Conservation (phyloP, 257 asterid species). For the Nicotiana undulata region DNA sequence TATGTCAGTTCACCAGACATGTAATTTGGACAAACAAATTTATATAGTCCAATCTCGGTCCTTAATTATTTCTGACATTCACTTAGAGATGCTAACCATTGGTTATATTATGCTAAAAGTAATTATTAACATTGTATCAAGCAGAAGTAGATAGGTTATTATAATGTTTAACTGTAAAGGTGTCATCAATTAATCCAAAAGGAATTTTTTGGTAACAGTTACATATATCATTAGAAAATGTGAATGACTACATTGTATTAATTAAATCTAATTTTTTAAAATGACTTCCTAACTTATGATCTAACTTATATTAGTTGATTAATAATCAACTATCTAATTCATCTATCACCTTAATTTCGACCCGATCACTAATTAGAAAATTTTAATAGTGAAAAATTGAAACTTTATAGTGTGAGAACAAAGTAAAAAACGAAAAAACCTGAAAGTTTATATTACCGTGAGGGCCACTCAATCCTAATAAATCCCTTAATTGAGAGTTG, state of each 20-base stretch:
- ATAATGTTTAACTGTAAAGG: background rate
- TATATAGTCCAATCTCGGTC: background rate
- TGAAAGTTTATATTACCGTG: background rate
- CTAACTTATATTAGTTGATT: too few species aligned
- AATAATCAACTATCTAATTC: too few species aligned
- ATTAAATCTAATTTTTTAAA: background rate
- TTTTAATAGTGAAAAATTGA: too few species aligned
- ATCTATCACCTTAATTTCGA: too few species aligned
- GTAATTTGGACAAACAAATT: background rate
- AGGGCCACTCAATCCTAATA: background rate
- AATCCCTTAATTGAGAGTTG: background rate
- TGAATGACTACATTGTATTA: background rate
- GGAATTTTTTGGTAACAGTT: conserved; percentile 18
- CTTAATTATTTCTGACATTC: background rate
- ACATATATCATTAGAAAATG: background rate
- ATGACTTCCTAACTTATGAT: too few species aligned
- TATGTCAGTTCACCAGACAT: background rate
- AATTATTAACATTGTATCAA: background rate
- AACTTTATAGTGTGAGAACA: background rate
- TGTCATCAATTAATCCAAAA: background rate
- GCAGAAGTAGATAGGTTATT: background rate
- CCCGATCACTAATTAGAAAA: too few species aligned
- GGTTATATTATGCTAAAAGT: background rate
- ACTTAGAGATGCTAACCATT: background rate
- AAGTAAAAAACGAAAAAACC: background rate